Evolutionary conservation across 805 yeast genomes (phyloP).

Genomic region (Metschnikowia koreensis): DNA sequence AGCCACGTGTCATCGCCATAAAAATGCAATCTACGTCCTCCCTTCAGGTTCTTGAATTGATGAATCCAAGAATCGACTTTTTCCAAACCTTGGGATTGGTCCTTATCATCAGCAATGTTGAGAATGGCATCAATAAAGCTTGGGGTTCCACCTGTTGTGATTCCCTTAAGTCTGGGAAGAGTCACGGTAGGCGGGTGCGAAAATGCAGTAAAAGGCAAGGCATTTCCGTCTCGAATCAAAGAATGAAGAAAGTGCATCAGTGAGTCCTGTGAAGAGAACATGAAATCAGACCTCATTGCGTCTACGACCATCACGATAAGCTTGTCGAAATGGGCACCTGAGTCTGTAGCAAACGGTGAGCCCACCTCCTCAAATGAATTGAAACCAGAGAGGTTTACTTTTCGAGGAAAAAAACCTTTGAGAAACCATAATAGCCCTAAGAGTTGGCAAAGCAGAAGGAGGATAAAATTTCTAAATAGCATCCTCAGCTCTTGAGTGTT

Average conservation of each 20-base stretch:
- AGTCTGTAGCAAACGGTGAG: slow-evolving; percentile 15
- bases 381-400: slow-evolving; percentile 66
- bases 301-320: slow-evolving; percentile 85
- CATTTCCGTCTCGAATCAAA: slow-evolving; percentile 63
- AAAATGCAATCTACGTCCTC: slow-evolving; percentile 59
- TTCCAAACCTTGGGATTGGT: slow-evolving; percentile 60
- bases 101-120: slow-evolving; percentile 89
- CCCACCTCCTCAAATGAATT: slow-evolving; percentile 29
- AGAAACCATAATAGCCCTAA: slow-evolving; percentile 62
- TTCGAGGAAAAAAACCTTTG: slow-evolving; percentile 90
- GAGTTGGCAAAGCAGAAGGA: slow-evolving; percentile 21
- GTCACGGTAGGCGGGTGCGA: slow-evolving; percentile 98
- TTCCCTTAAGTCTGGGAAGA: slow-evolving; percentile 86
- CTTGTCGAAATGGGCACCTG: slow-evolving; percentile 54
- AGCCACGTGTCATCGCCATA: slow-evolving; percentile 99
- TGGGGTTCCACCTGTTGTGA: slow-evolving; percentile 93
- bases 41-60: slow-evolving; percentile 49
- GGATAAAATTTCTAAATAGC: neutral
- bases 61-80: slow-evolving; percentile 85
- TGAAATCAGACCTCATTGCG: slow-evolving; percentile 87
- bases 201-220: slow-evolving; percentile 85
- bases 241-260: slow-evolving; percentile 65
- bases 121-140: slow-evolving; percentile 90
- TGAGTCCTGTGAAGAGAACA: slow-evolving; percentile 60
- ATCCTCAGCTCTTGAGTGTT: neutral